Evolutionary conservation across 2,329 filamentous ascomycete genomes (phyloP), one percentile per base, ranked within the genome.

Genomic region (Fusarium coicis): DNA sequence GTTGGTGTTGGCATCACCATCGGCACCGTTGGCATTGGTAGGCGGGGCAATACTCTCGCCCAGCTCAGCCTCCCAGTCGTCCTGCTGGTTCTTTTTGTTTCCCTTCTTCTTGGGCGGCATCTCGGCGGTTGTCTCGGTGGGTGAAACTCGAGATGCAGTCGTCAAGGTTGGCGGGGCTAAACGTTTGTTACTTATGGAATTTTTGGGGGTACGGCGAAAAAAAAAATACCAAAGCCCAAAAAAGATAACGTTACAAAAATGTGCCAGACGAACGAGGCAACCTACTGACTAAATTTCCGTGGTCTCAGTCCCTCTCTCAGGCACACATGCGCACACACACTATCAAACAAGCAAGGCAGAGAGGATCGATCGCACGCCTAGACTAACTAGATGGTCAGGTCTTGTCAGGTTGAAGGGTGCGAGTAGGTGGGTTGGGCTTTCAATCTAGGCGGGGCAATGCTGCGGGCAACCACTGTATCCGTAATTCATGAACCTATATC

Each of bases 91-190:
- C 82, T 91, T 92, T 88, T 96, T 97, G 82, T 92, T 93, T 77
- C 86, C 87, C 90, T 97, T 98, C 89, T 96, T 97, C 87, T 98
- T 98, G 72, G 95, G 95, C 80, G 95, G 86, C 96, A 98, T 98
- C 70, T 83, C 87, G 83, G 69, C 69, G 76, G 72, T 73, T 63
- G 52, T 70, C 68, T 73, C 21, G 46, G 59, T 55, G 58, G 58
- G 52, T 72, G 59, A 42, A 70, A 64, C 58, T 67, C 73, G 72
- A 76, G 73, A 72, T 75, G 65, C 46, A 56, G 63, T 65, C 53
- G 70, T 76, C 70, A 52, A 66, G 57, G 60, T 53, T 76, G 73
- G 71, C 61, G 59, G 61, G 68, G 59, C 66, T 63, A 68, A 68
- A 65, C 42, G 63, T 61, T 36, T 32, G 30, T 36, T 52, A 39